Percentiles rank a stretch among this genome's conserved stretches.
Evolutionary conservation across 345 rosid species (phyloP).

Genomic region (Excoecaria agallocha): DNA sequence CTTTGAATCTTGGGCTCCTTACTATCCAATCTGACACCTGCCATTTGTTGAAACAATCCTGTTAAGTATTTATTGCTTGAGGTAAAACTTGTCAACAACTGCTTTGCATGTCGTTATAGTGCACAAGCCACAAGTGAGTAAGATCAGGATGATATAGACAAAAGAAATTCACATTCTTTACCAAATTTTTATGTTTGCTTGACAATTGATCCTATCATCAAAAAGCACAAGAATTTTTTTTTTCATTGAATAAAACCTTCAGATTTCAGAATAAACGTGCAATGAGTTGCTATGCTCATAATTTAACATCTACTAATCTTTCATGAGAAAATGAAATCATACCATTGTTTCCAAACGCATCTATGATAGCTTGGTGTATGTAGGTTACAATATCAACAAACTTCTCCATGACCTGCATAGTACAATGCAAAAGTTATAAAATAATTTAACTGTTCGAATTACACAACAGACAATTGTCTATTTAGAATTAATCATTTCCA

Average conservation of each 20-base stretch:
- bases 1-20: conserved; percentile 36
- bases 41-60: conserved; percentile 10
- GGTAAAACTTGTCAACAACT: not conserved
- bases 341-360: conserved; percentile 75
- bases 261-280: not conserved
- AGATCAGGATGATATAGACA: not conserved
- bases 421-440: conserved; percentile 4
- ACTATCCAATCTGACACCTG: conserved; percentile 27
- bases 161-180: not conserved
- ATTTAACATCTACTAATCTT: not conserved
- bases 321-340: conserved; percentile 13
- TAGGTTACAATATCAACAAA: conserved; percentile 62
- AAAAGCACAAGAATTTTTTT: not conserved
- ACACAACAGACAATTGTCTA: not conserved
- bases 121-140: not conserved
- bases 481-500: not conserved
- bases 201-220: not conserved
- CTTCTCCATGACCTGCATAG: conserved; percentile 61
- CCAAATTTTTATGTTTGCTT: not conserved
- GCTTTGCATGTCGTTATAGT: not conserved
- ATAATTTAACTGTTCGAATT: not conserved
- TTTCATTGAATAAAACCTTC: not conserved
- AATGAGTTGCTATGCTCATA: not conserved
- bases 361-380: conserved; percentile 58
- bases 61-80: not conserved